Conservation (phyloP, 352 stramenopile genomes). For the Phytopythium helicoides region DNA sequence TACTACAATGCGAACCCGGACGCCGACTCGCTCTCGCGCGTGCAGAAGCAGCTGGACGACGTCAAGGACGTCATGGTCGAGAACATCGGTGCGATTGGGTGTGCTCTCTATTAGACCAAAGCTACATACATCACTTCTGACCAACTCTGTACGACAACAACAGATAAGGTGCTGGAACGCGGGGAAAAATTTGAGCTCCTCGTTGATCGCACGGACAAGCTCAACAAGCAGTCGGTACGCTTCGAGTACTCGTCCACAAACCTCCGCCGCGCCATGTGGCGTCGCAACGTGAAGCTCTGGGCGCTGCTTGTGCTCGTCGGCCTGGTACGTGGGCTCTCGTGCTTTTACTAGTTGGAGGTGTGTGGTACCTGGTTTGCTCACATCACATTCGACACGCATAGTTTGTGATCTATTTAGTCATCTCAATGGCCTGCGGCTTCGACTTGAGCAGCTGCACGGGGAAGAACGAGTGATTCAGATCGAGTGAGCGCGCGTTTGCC, state of each 20-base stretch:
- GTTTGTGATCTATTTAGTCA: slow-evolving; percentile 84
- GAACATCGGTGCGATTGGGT: slow-evolving; percentile 89
- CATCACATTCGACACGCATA: slow-evolving; percentile 8
- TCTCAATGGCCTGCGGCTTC: slow-evolving; percentile 87
- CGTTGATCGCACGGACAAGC: slow-evolving; percentile 92
- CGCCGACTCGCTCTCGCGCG: slow-evolving; percentile 89
- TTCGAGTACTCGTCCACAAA: slow-evolving; percentile 93
- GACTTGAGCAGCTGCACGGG: slow-evolving; percentile 79
- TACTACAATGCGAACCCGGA: slow-evolving; percentile 89
- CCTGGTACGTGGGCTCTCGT: slow-evolving; percentile 32
- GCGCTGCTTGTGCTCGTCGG: slow-evolving; percentile 70
- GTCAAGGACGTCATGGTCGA: slow-evolving; percentile 99
- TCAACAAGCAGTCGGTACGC: slow-evolving; percentile 96
- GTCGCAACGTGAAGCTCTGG: slow-evolving; percentile 88
- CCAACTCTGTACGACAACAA: background rate
- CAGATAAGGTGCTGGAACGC: slow-evolving; percentile 97
- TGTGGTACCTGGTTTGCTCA: background rate
- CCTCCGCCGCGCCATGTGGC: slow-evolving; percentile 88
- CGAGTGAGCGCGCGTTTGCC: background rate
- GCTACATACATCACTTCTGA: no score
- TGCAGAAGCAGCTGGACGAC: slow-evolving; percentile 97
- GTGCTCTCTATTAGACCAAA: background rate
- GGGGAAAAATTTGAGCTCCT: slow-evolving; percentile 98
- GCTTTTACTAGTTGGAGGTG: background rate
- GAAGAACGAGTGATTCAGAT: slow-evolving; percentile 26